Evolutionary conservation across 345 rosid genomes (phyloP), one percentile per base, ranked within the genome.

Genomic region (Noccaea caerulescens): DNA sequence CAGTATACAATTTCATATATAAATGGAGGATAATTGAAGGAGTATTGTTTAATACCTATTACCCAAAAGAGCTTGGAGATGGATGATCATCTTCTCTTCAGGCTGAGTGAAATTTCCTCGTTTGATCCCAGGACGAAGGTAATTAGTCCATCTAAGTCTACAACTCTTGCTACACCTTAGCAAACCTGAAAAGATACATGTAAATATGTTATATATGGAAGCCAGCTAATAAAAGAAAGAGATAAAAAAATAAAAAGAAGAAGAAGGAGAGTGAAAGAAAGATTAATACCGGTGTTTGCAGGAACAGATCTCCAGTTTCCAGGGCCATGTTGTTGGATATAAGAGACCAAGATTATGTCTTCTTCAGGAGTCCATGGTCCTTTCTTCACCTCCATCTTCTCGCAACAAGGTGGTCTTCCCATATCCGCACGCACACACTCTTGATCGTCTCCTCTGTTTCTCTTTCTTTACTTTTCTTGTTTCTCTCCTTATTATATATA

Each of bases 331-430:
- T 89, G 90, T 76, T 91, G 98, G 68, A 93, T 87, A 50, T 86
- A 84, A 58, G 97, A 89, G 69, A 93, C 98, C 68, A 93, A 71
- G 57, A 84, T 82, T 80, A 93, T 93, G 71, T 93, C 98, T 82
- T 93, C 98, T 71, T 93, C 97, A 0, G 98, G 98, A 16, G 97
- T 93, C 98, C 98, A 93, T 25, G 97, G 98, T 13, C 97, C 98
- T 84, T 93, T 93, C 86, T 91, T 93, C 66, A 93, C 87, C n/a
- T 86, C 91, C 9, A 79, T 66, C 82, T 86, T 91, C 43, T 89
- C 95, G 58, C 93, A 86, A 78, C 97, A 89, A 33, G 99, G 99
- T 66, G 93, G 87, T 78, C 97, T 85, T 9, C 88, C 98, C 98
- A 93, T 93, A 14, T 18, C 43, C 65, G 38, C 49, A 13, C 7